Evolutionary conservation across 176 grass and related monocot genomes (phyloP).

Genomic region (Poa pratensis): DNA sequence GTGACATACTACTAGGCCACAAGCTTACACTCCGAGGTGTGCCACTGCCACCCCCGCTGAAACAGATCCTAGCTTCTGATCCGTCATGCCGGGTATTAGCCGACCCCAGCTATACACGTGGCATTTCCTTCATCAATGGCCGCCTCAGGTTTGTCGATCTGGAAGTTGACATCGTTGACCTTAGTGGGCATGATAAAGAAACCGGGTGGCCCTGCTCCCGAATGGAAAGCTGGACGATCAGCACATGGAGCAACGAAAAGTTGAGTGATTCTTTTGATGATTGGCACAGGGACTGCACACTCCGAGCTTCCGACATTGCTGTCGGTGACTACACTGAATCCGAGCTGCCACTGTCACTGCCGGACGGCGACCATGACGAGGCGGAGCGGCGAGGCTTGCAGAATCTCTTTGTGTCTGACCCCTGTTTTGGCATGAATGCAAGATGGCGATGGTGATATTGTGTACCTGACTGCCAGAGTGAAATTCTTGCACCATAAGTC

Average conservation of each 20-base stretch:
- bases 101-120: background rate
- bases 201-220: background rate
- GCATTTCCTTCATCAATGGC: background rate
- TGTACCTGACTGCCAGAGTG: no score
- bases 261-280: background rate
- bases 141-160: background rate
- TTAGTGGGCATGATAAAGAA: background rate
- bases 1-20: background rate
- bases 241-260: background rate
- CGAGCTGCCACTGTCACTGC: background rate
- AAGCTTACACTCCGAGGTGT: background rate
- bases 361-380: no score
- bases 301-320: background rate
- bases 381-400: no score
- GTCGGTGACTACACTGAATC: background rate
- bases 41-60: background rate
- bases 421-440: no score
- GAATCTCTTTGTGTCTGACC: no score
- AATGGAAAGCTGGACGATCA: background rate
- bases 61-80: background rate
- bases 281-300: background rate
- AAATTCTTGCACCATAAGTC: no score
- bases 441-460: no score
- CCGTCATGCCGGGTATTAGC: background rate
- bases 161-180: background rate